Evolutionary conservation across 768 basidiomycete genomes (phyloP).

Genomic region (Trametes gibbosa): DNA sequence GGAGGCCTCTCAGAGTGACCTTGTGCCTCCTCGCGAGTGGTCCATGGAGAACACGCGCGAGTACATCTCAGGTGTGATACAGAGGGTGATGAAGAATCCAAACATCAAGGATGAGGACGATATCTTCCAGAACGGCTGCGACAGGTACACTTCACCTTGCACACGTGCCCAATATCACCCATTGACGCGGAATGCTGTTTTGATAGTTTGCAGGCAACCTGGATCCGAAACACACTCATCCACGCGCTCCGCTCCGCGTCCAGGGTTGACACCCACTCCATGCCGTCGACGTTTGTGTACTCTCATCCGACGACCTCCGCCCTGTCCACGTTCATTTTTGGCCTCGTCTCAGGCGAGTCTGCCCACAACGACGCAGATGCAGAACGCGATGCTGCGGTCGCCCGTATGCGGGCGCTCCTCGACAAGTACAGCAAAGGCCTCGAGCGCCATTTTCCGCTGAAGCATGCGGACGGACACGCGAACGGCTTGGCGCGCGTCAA

Average conservation of each 20-base stretch:
- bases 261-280: constrained; percentile 2
- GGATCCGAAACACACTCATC: constrained; percentile 27
- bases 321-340: constrained; percentile 9
- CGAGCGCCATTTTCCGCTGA: constrained; percentile 4
- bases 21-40: constrained; percentile 31
- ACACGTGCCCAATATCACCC: no score
- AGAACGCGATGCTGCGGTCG: constrained; percentile 3
- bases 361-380: neutral
- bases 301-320: constrained; percentile 19
- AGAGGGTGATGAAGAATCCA: constrained; percentile 30
- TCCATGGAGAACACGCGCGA: constrained; percentile 18
- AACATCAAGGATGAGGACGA: constrained; percentile 34
- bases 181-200: no score
- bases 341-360: constrained; percentile 5
- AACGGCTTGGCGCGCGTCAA: neutral
- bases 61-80: constrained; percentile 35
- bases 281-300: constrained; percentile 25
- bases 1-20: constrained; percentile 31
- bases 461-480: neutral
- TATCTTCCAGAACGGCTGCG: constrained; percentile 40
- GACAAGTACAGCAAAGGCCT: constrained; percentile 19
- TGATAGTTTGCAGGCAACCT: constrained; percentile 25
- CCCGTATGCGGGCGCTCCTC: constrained; percentile 18
- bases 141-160: constrained; percentile 29
- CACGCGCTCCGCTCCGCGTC: constrained; percentile 20